A percentile compares a stretch with the other conserved stretches of the same genome.
Conservation (phyloP, 345 rosid species). For the Mallotus nudiflorus region DNA sequence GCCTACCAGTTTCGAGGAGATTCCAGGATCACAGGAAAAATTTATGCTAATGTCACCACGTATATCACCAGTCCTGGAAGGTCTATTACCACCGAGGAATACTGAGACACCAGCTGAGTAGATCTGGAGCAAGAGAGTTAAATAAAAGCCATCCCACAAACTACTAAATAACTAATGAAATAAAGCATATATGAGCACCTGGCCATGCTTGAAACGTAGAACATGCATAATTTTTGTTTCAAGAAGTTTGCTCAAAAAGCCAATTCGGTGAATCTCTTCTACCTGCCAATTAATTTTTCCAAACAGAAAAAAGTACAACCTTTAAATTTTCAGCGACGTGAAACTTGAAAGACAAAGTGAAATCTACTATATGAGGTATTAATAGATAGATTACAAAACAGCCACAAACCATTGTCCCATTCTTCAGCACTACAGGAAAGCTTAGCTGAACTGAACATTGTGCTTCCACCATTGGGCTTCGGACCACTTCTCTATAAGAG, state of each 20-base stretch:
- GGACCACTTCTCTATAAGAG: slow-evolving; percentile 70
- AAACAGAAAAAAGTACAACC: slow-evolving; percentile 13
- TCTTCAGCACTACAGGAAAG: slow-evolving; percentile 85
- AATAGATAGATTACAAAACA: slow-evolving; percentile 20
- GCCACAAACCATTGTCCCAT: slow-evolving; percentile 68
- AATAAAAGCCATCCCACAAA: slow-evolving; percentile 21
- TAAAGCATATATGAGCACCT: slow-evolving; percentile 42
- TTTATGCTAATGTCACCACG: slow-evolving; percentile 80
- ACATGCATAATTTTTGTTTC: slow-evolving; percentile 84
- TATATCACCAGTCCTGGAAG: slow-evolving; percentile 83
- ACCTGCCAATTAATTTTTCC: slow-evolving; percentile 42
- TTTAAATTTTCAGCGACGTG: slow-evolving; percentile 4
- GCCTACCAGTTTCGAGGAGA: slow-evolving; percentile 74
- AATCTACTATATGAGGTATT: not conserved
- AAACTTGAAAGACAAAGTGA: not conserved
- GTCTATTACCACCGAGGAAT: slow-evolving; percentile 81
- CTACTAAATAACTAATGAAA: slow-evolving; percentile 5
- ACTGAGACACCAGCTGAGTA: slow-evolving; percentile 83
- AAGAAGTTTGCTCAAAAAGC: slow-evolving; percentile 76
- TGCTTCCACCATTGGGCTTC: slow-evolving; percentile 90
- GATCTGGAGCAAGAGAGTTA: slow-evolving; percentile 49
- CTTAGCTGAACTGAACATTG: slow-evolving; percentile 88
- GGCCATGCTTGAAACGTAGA: slow-evolving; percentile 91
- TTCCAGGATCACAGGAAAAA: slow-evolving; percentile 90
- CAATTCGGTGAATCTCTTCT: slow-evolving; percentile 74